These are phyloP conservation scores for Psilocybe cubensis DNA, from an alignment of 768 basidiomycete species.

Conservation along the genomic window DNA sequence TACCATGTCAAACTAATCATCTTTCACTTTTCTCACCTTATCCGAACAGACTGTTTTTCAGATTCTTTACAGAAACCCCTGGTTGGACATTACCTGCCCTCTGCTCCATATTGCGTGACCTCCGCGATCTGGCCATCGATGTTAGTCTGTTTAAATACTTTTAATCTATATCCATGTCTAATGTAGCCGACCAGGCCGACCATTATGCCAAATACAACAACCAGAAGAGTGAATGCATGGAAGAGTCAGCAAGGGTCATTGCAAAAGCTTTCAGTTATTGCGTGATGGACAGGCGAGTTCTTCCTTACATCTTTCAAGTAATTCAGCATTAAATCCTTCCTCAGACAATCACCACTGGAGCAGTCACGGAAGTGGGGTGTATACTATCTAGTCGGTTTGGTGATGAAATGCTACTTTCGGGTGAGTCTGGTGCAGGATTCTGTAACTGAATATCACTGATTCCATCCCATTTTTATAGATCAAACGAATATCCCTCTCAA, in stretches of 20 bases:
- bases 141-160: constrained; percentile 39
- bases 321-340: neutral
- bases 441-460: constrained; percentile 1
- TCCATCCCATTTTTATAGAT: constrained; percentile 51
- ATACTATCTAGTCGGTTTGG: constrained; percentile 89
- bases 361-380: constrained; percentile 89
- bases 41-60: constrained; percentile 63
- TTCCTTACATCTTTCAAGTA: neutral
- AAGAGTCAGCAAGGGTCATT: constrained; percentile 85
- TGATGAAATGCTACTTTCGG: constrained; percentile 94
- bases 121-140: constrained; percentile 85
- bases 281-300: constrained; percentile 67
- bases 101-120: constrained; percentile 79
- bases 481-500: constrained; percentile 87
- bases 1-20: constrained; percentile 13
- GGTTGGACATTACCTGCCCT: constrained; percentile 88
- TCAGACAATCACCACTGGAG: constrained; percentile 66
- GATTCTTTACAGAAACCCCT: constrained; percentile 78
- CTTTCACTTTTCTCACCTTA: neutral
- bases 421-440: constrained; percentile 46
- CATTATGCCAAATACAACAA: constrained; percentile 57
- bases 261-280: constrained; percentile 91
- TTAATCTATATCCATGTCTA: neutral
- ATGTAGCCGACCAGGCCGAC: constrained; percentile 52
- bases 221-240: constrained; percentile 71